A percentile compares a stretch with the other conserved stretches of the same genome.
These are phyloP conservation scores for Hemisphaericaspora xylanilytica DNA, from an alignment of 1,139 yeast species.

Conservation along the genomic window DNA sequence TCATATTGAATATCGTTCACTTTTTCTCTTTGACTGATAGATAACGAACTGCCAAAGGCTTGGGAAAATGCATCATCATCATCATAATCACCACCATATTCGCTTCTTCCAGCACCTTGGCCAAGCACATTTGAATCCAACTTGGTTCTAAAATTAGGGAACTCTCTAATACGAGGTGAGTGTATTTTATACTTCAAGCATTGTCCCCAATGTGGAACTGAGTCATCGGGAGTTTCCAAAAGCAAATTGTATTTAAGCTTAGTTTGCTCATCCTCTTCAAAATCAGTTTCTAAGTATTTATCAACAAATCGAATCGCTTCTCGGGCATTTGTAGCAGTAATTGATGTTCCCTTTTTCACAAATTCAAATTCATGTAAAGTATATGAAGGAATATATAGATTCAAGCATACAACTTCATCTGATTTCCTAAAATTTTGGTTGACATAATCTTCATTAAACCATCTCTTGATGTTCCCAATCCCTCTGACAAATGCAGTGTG, in stretches of 20 bases:
- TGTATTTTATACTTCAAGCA: conserved; percentile 45
- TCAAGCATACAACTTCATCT: conserved; percentile 23
- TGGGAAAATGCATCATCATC: conserved; percentile 8
- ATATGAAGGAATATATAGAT: conserved; percentile 48
- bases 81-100: not conserved
- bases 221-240: conserved; percentile 39
- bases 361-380: conserved; percentile 58
- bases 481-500: conserved; percentile 61
- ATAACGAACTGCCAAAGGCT: conserved; percentile 11
- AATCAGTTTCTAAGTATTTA: conserved; percentile 23
- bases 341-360: conserved; percentile 52
- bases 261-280: conserved; percentile 4
- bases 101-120: conserved; percentile 6
- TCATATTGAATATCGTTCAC: conserved; percentile 34
- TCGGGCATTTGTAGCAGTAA: conserved; percentile 55
- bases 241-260: conserved; percentile 20
- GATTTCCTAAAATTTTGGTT: conserved; percentile 18
- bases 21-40: conserved; percentile 13
- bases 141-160: conserved; percentile 43
- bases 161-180: conserved; percentile 45
- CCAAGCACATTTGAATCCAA: conserved; percentile 32
- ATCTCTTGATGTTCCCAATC: conserved; percentile 55
- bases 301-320: conserved; percentile 58
- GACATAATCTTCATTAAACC: conserved; percentile 47
- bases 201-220: conserved; percentile 50